Evolutionary conservation across 2,329 filamentous ascomycete genomes (phyloP), one percentile per base, ranked within the genome.

Genomic region (Claviceps fusiformis): DNA sequence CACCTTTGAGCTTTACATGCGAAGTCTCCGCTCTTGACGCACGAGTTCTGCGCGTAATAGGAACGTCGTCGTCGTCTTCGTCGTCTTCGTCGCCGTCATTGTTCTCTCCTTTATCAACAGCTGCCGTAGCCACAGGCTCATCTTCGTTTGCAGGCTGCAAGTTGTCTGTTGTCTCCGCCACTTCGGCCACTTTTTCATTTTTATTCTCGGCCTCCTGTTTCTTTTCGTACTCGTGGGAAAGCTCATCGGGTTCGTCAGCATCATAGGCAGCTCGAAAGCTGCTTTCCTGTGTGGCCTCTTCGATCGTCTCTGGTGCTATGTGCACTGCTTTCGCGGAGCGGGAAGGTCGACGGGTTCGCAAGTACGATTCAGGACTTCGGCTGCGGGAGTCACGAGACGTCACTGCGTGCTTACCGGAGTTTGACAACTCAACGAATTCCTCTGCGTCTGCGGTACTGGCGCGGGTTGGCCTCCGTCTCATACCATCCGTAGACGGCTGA

Each of bases 381-480:
- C 79, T 83, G 54, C 71, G 72, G 33, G 78, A 79, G 46, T 75
- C 75, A 19, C 70, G 70, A 44, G 77, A 72, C 2, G 71, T 64
- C 45, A 73, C 72, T 24, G 74, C 75, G 59, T 85, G 81, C 55
- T 73, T 75, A n/a, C 81, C 82, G 8, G 81, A 84, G 60, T 73
- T 78, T 6, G 81, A 78, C 15, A 85, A 69, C 61, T 83, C 79
- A 5, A 82, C 65, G 7, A 82, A 73, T 5, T 75, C 71, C 47
- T 81, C 78, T 0, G 72, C 71, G 50, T 82, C 79, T 48, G 76
- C 79, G 3, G 79, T 80, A 54, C 69, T 74, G 17, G 76, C 78
- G 37, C 80, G 70, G 11, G 80, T 82, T 10, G 69, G 64, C 60
- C 78, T 71, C 39, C 79, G 72, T 44, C 73, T 72, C 1, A 62